These are phyloP conservation scores for Tritrichomonas musculus DNA, from an alignment of 208 protist species.

Conservation along the genomic window DNA sequence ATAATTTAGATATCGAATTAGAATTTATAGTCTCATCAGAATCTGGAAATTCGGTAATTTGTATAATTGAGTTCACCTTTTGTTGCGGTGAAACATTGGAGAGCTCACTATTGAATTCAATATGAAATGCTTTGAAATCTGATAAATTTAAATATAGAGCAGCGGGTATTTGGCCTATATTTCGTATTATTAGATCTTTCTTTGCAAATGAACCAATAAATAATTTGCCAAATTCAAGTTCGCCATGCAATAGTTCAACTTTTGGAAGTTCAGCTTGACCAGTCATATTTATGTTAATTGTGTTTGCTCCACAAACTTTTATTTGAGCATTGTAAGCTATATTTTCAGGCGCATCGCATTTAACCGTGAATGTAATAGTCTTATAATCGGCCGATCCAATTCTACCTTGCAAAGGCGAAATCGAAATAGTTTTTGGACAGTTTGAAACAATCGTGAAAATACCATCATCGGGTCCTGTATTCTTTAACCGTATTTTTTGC, in stretches of 20 bases:
- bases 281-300: neutral
- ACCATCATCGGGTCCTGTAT: neutral
- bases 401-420: neutral
- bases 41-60: too few relatives aligned
- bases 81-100: neutral
- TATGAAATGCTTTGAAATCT: neutral
- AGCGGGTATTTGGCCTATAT: neutral
- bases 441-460: neutral
- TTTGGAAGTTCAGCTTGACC: neutral
- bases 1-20: too few relatives aligned
- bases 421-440: neutral
- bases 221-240: neutral
- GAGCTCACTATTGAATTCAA: neutral
- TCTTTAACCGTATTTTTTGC: neutral
- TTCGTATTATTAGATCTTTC: neutral
- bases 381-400: neutral
- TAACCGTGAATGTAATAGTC: neutral
- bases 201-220: neutral
- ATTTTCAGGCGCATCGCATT: neutral
- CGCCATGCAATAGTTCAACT: neutral
- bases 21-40: too few relatives aligned
- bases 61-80: too few relatives aligned
- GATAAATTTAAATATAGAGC: neutral
- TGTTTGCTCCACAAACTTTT: neutral
- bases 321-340: neutral